Conservation (phyloP, 805 yeast genomes). For the Kluyveromyces starmeri region DNA sequence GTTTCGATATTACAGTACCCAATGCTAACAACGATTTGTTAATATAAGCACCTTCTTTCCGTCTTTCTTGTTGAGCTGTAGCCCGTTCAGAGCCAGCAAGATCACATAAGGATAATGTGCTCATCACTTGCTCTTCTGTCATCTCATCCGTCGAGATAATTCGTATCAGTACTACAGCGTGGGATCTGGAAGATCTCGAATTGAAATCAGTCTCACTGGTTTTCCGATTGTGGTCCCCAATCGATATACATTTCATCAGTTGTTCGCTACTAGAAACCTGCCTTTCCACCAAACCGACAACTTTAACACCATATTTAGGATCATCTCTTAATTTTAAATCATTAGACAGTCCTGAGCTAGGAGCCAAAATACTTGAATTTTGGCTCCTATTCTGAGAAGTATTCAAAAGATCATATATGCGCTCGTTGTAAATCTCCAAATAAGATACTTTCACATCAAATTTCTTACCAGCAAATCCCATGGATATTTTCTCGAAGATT, state of each 20-base stretch:
- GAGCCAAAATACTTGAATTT: constrained; percentile 13
- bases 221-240: constrained; percentile 67
- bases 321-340: constrained; percentile 79
- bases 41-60: constrained; percentile 90
- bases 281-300: constrained; percentile 63
- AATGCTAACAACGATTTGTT: constrained; percentile 85
- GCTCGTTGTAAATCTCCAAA: constrained; percentile 82
- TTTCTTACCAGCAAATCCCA: constrained; percentile 23
- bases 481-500: constrained; percentile 38
- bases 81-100: constrained; percentile 96
- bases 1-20: constrained; percentile 83
- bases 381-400: not conserved
- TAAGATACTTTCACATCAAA: constrained; percentile 57
- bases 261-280: constrained; percentile 49
- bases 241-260: constrained; percentile 46
- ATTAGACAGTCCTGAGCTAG: constrained; percentile 13
- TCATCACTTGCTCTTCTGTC: constrained; percentile 32
- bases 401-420: constrained; percentile 63
- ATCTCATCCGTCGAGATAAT: constrained; percentile 37
- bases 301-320: constrained; percentile 58
- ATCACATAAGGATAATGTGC: constrained; percentile 81
- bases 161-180: constrained; percentile 72
- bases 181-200: constrained; percentile 81
- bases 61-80: constrained; percentile 51
- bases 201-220: constrained; percentile 89